Percentiles rank a stretch among this genome's conserved stretches.
Evolutionary conservation across 495 filamentous ascomycete genomes (phyloP).

Genomic region (Aspergillus ostianus): DNA sequence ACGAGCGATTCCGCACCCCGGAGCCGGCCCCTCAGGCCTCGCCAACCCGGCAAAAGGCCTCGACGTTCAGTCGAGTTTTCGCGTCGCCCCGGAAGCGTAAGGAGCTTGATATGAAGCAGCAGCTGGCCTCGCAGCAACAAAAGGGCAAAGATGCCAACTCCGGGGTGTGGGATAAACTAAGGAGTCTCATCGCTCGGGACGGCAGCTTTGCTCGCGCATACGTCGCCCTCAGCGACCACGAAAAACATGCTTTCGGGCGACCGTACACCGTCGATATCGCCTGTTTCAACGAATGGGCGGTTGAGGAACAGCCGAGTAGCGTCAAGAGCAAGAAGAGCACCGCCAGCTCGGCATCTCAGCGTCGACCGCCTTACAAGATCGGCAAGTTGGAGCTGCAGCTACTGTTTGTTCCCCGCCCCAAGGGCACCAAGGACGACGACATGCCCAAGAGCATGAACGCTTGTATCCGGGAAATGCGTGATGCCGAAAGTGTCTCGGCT

Average conservation of each 20-base stretch:
- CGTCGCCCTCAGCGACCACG: conserved; percentile 88
- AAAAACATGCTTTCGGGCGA: conserved; percentile 78
- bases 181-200: conserved; percentile 80
- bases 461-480: conserved; percentile 86
- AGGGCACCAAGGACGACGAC: conserved; percentile 84
- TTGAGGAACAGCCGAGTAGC: conserved; percentile 74
- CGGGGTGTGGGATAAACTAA: conserved; percentile 75
- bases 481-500: conserved; percentile 71
- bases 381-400: conserved; percentile 92
- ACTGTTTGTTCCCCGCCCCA: conserved; percentile 89
- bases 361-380: conserved; percentile 86
- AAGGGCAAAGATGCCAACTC: conserved; percentile 68
- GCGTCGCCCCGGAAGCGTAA: conserved; percentile 93
- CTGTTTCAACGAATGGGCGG: conserved; percentile 98
- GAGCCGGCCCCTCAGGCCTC: conserved; percentile 50
- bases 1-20: conserved; percentile 51
- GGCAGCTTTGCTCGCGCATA: conserved; percentile 93
- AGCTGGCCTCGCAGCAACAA: conserved; percentile 70
- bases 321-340: conserved; percentile 87
- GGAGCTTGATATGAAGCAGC: conserved; percentile 79
- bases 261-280: conserved; percentile 84
- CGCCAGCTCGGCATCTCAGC: conserved; percentile 54
- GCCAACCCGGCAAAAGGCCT: conserved; percentile 68
- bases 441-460: conserved; percentile 99
- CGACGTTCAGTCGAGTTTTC: conserved; percentile 87